These are phyloP conservation scores for Aureobasidium sp. DNA, from an alignment of 2,329 filamentous ascomycete species.

Conservation along the genomic window DNA sequence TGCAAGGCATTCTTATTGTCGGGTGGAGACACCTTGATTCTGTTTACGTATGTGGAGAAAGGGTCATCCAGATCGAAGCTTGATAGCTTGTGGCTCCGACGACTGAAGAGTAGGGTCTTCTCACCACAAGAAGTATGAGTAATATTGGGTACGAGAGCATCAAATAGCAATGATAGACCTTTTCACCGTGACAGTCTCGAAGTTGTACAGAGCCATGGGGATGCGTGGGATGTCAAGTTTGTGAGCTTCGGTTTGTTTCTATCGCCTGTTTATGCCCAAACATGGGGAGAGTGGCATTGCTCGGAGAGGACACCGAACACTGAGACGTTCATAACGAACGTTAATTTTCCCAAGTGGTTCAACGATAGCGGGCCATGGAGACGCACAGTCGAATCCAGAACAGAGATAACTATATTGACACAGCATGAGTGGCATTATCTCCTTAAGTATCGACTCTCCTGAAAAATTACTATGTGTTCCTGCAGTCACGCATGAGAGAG, in stretches of 20 bases:
- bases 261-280: constrained; percentile 7
- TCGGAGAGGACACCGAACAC: neutral
- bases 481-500: neutral
- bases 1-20: constrained; percentile 7
- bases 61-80: constrained; percentile 4
- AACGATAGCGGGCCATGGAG: neutral
- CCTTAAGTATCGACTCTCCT: neutral
- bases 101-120: neutral
- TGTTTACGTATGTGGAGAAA: constrained; percentile 13
- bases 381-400: neutral
- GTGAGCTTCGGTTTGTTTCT: neutral
- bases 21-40: constrained; percentile 6
- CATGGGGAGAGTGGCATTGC: neutral
- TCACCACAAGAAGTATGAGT: neutral
- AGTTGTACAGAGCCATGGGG: neutral
- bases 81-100: neutral
- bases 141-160: constrained; percentile 7
- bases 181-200: neutral
- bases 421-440: neutral
- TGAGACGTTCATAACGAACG: neutral
- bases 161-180: neutral
- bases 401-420: neutral
- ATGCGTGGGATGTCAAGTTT: neutral
- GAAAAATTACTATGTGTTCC: neutral
- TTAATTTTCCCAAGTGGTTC: neutral